phyloP scores from a whole-genome alignment of 441 rosid genomes.

The Populus hybrid region DNA sequence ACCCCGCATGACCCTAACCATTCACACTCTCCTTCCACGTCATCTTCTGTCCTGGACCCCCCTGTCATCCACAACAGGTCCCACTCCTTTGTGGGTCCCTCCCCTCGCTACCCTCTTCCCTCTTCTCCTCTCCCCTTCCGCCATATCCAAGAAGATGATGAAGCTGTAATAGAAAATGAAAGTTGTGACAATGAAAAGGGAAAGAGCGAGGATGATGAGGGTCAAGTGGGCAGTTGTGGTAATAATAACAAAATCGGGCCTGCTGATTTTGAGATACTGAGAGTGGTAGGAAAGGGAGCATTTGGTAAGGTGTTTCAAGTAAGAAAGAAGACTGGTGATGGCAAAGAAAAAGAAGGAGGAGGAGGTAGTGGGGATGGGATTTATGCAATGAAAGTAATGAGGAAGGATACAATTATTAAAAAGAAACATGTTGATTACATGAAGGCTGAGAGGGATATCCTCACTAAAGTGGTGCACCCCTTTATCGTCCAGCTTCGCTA shows the following conservation, averaged over 20 bases:
- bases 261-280: slow-evolving; percentile 58
- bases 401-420: slow-evolving; percentile 57
- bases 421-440: slow-evolving; percentile 77
- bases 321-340: slow-evolving; percentile 34
- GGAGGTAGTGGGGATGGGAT: slow-evolving; percentile 46
- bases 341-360: neutral
- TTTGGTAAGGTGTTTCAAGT: slow-evolving; percentile 76
- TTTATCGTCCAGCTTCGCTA: slow-evolving; percentile 66
- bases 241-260: slow-evolving; percentile 37
- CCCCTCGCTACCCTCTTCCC: slow-evolving; percentile 54
- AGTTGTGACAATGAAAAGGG: slow-evolving; percentile 2
- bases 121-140: slow-evolving; percentile 46
- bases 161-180: slow-evolving; percentile 24
- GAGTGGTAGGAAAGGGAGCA: slow-evolving; percentile 73
- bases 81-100: slow-evolving; percentile 76
- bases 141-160: slow-evolving; percentile 39
- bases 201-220: neutral
- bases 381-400: slow-evolving; percentile 79
- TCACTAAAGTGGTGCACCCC: slow-evolving; percentile 65
- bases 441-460: slow-evolving; percentile 76
- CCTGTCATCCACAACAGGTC: slow-evolving; percentile 59
- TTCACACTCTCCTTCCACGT: slow-evolving; percentile 18
- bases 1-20: slow-evolving; percentile 30
- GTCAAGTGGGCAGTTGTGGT: neutral
- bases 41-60: slow-evolving; percentile 35